Evolutionary conservation across 148 eudicot genomes (phyloP), one percentile per base, ranked within the genome.

Genomic region (Linanthus parryae): DNA sequence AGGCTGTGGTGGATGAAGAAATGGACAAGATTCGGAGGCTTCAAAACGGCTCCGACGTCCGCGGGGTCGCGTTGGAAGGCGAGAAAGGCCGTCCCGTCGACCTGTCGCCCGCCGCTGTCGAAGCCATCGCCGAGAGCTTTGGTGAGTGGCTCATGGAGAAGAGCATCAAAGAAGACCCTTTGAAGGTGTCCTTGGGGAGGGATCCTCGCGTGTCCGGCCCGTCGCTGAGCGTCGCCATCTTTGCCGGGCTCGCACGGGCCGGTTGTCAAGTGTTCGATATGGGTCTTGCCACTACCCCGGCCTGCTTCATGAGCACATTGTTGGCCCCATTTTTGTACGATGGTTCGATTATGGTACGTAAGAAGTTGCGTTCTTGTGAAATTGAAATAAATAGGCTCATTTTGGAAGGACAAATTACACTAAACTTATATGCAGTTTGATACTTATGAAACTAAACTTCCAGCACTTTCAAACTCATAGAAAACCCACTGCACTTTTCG

Each of bases 211-310:
- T 86, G 20, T 74, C 95, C 1, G 90, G 98, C 7, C 27, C 65
- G 3, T 28, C 35, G 12, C 68, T 91, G 76, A 81, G 94, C 35
- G 85, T 73, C 5, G 95, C 83, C 0, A 72, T 91, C 11, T 77
- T 83, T 59, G 73, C 90, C 2, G 98, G 98, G 5, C 84, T 91
- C 19, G 77, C 64, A 19, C 54, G 81, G 26, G 95, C 79, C 16
- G 90, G 94, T 14, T 87, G 95, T 43, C 28, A 60, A 45, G 66
- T 39, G 54, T 79, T 74, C 48, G 95, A 87, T 15, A 83, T 87
- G 95, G 98, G 94, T 5, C 78, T 91, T 41, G 95, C 98, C 11
- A 91, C 98, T 38, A 87, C 98, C 1, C 98, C 98, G 5, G 95
- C 98, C 40, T 91, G 98, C 62, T 91, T 91, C 62, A 87, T 87